Base-by-base conservation (phyloP, 306 rosid genomes). In the Lablab purpureus region DNA sequence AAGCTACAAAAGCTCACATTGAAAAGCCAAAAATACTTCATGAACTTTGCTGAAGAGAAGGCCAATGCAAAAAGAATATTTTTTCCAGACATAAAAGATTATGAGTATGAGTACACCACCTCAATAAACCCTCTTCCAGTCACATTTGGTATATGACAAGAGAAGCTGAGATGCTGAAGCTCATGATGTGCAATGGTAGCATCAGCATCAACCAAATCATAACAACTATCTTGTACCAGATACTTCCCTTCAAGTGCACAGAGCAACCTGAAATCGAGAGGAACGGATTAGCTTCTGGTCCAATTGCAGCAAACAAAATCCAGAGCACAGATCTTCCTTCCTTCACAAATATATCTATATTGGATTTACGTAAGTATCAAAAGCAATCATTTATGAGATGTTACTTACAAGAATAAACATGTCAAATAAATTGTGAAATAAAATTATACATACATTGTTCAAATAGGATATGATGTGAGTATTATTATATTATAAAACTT, bases 231-330 rank as follows among this genome's bases (percentile, higher is more conserved):
- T 67, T 87, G 90, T 54, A 73, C 86, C 63, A 94, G 83, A 88
- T 94, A 92, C 80, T 89, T 83, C 80, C 98, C 98, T 85, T 92
- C 98, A 71, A 90, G 91, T 6, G 97, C 92, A 79, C 97, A 92
- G 14, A 89, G 90, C 81, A 94, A 82, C 97, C 98, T 94, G 78
- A 92, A 78, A 84, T 71, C 82, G 78, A 80, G 55, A 63, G 74
- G 77, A 45, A 50, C 17, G 58, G 47, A 56, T 77, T 56, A 77
- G 78, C 54, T 30, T 55, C 63, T 36, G 17, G 51, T 32, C 34
- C 74, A 82, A 68, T 64, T 11, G 28, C 60, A 13, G 36, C 54
- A 69, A 65, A 73, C 25, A 80, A 66, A 79, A 58, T 58, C 34
- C 72, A 78, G 51, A 81, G 46, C 67, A 54, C 58, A 58, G 60